phyloP scores from a whole-genome alignment of 139 green algal species.

The Desmodesmus armatus region DNA sequence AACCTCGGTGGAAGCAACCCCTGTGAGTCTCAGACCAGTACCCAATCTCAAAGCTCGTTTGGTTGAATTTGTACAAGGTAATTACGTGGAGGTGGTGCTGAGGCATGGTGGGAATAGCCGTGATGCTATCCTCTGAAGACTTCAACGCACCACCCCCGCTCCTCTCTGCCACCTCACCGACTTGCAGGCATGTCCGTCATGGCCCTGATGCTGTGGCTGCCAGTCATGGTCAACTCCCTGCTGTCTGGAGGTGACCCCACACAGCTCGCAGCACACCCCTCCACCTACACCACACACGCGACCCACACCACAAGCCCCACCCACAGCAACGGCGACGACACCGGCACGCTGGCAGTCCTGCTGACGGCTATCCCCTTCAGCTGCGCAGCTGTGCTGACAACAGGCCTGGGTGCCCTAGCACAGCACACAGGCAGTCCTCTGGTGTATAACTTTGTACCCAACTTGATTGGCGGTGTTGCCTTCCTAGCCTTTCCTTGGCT shows the following conservation, averaged over 20 bases:
- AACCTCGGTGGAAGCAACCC: too few species aligned
- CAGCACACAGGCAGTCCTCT: background rate
- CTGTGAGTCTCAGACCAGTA: too few species aligned
- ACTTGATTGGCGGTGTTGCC: background rate
- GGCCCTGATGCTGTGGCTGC: slow-evolving; percentile 31
- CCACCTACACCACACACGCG: background rate
- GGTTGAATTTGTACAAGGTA: too few species aligned
- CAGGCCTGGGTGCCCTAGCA: background rate
- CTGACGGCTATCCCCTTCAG: slow-evolving; percentile 27
- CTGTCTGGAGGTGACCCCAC: slow-evolving; percentile 24
- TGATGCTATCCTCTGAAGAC: too few species aligned
- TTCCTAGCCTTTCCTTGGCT: slow-evolving; percentile 1
- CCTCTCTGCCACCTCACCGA: too few species aligned
- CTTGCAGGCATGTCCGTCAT: slow-evolving; percentile 2
- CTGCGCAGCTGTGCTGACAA: background rate
- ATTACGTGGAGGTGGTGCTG: too few species aligned
- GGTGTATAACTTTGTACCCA: background rate
- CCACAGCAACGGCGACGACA: background rate
- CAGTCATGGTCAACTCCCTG: slow-evolving; percentile 27
- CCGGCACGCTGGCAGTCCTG: slow-evolving; percentile 3
- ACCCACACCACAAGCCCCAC: background rate
- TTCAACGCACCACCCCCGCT: too few species aligned
- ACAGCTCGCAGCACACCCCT: background rate
- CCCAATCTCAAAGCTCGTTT: too few species aligned
- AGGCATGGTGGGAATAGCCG: too few species aligned